These are phyloP conservation scores for Nannizzia gypsea DNA, from an alignment of 2,329 filamentous ascomycete genomes.

Conservation along the genomic window DNA sequence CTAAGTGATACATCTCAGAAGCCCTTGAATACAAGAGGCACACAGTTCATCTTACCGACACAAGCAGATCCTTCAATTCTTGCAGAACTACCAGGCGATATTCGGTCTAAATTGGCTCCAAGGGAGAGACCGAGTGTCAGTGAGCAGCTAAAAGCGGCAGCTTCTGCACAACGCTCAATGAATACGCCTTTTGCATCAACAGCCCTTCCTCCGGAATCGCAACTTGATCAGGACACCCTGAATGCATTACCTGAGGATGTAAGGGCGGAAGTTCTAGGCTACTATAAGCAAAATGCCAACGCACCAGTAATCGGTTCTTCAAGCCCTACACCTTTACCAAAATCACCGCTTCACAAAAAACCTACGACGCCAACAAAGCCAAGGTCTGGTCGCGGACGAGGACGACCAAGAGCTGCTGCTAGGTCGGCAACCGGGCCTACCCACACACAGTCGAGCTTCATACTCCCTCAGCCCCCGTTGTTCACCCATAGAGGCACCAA, in stretches of 20 bases:
- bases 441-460: slow-evolving; percentile 63
- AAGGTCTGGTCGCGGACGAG: slow-evolving; percentile 40
- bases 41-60: slow-evolving; percentile 77
- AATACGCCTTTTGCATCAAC: slow-evolving; percentile 12
- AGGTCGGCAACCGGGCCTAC: slow-evolving; percentile 46
- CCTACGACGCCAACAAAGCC: slow-evolving; percentile 54
- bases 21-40: slow-evolving; percentile 67
- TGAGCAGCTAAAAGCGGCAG: background rate
- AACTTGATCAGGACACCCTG: slow-evolving; percentile 76
- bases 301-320: slow-evolving; percentile 9
- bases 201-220: slow-evolving; percentile 51
- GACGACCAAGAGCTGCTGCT: slow-evolving; percentile 37
- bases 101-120: slow-evolving; percentile 61
- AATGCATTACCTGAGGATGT: slow-evolving; percentile 74
- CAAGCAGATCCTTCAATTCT: slow-evolving; percentile 73
- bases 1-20: slow-evolving; percentile 38
- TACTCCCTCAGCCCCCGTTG: slow-evolving; percentile 26
- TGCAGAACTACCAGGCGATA: slow-evolving; percentile 71
- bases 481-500: slow-evolving; percentile 10
- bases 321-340: slow-evolving; percentile 28
- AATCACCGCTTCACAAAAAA: slow-evolving; percentile 27
- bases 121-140: slow-evolving; percentile 14
- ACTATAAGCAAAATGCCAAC: slow-evolving; percentile 43
- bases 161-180: background rate
- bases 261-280: slow-evolving; percentile 66